Evolutionary conservation across 192 early-diverging fungal genomes (phyloP), one percentile per base, ranked within the genome.

Genomic region (Pilobolus umbonatus): DNA sequence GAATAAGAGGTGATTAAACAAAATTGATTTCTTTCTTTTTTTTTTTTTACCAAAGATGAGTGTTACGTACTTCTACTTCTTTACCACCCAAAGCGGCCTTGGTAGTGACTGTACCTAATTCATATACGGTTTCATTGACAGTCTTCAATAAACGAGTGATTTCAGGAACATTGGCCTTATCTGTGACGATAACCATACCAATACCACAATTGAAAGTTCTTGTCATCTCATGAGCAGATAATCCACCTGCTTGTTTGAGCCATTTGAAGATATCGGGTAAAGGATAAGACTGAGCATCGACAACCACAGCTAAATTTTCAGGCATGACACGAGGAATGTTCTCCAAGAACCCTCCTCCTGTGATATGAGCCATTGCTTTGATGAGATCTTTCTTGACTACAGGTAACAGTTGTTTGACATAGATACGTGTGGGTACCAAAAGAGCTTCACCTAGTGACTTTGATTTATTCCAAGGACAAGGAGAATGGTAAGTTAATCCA

Each of bases 121-220:
- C 71, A 60, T 83, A 91, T 12, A 88, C 79, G 4, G 54, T 59
- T 61, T 93, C 91, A 29, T 85, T 82, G 39, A 75, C 76, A 5
- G 74, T 77, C 29, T 74, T 60, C 40, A 94, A 77, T 9, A 85
- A 56, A 0, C 57, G 43, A 14, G 76, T 75, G 32, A 93, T 84
- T 24, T 80, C 76, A 31, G 56, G 73, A 26, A 83, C 85, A 62
- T 90, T 63, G 25, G 74, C 81, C 22, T 61, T 44, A 35, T 80
- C 80, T 10, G 92, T 93, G 28, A 98, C 83, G 8, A 98, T 68
- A 25, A 96, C 89, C 96, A 99, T 97, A 55, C 97, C 97, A 60
- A 99, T 91, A 60, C 97, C 97, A 71, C 95, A 97, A 87, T 99
- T 99, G 80, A 99, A 99, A 0, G 97, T 98, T 47, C 97, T 83